Base-by-base conservation (phyloP, 2,329 filamentous ascomycete species). In the Exophiala viscosa region DNA sequence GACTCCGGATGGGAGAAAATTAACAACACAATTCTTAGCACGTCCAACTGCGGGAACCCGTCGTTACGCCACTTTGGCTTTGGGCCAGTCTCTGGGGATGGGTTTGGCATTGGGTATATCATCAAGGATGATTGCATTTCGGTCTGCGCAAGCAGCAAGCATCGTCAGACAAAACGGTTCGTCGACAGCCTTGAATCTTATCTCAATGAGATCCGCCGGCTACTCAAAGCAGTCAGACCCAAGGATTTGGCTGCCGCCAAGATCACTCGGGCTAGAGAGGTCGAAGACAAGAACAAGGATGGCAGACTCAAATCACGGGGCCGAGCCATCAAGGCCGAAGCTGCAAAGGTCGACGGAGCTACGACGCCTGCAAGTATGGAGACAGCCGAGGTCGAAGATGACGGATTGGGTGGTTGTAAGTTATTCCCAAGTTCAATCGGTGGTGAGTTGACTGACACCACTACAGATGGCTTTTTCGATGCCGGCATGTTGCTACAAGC, bases 1-100 rank as follows among this genome's bases (percentile, higher is more conserved):
- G 93, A 99, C 65, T 63, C 80, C 1, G 93, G 92, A 43, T 99
- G 91, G 90, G 92, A 97, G 70, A 91, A 88, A 67, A 82, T 96
- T 60, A 97, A 97, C 75, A 95, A 82, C 58, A 97, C 92, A 7
- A 89, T 97, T 59, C 76, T 99, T 35, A 95, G 89, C 5, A 97
- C 93, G 0, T 96, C 91, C n/a, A 99, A 99, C 76, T 99, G 93
- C 70, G 93, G 93, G 54, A 99, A 97, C 70, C 93, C 93, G 0
- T 90, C 87, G 0, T 83, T 99, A 14, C 85, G 93, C 1, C 92
- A 97, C 64, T 99, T 99, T 64, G 93, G 93, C 3, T 99, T 99
- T 67, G 93, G 93, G 0, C 93, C 93, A 1, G 95, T 92, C 0
- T 92, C 88, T 0, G 92, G 85, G 2, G 90, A 96, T 60, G 93